phyloP scores from a whole-genome alignment of 805 yeast genomes.

The Spencermartinsiella europaea region DNA sequence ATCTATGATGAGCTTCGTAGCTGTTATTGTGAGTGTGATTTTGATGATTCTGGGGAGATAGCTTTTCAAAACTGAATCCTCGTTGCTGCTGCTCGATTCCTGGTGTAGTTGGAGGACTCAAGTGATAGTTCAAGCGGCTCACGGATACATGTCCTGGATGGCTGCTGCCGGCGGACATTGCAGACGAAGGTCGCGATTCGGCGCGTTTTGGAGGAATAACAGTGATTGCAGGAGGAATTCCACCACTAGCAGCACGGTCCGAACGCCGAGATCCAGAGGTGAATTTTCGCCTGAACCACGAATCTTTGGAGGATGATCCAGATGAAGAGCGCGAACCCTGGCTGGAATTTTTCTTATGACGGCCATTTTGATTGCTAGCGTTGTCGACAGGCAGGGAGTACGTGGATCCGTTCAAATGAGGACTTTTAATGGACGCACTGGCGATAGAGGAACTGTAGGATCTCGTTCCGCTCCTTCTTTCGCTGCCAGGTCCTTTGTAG shows the following conservation, averaged over 20 bases:
- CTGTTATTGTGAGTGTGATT: no score
- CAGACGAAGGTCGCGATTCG: neutral
- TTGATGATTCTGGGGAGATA: no score
- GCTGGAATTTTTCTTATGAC: neutral
- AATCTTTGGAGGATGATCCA: neutral
- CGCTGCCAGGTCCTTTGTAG: constrained; percentile 11
- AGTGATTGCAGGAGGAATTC: neutral
- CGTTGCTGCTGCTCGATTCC: neutral
- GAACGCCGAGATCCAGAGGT: neutral
- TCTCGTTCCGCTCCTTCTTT: neutral
- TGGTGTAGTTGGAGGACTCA: neutral
- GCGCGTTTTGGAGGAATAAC: neutral
- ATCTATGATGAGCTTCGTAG: constrained; percentile 2
- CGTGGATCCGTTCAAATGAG: no score
- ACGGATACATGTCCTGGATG: neutral
- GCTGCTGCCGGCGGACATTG: neutral
- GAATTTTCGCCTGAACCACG: neutral
- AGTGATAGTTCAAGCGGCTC: neutral
- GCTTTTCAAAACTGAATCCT: no score
- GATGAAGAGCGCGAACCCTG: neutral
- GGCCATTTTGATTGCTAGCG: no score
- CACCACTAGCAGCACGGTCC: neutral
- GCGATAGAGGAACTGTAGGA: neutral
- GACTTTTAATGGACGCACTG: neutral
- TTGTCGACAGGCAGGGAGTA: no score